phyloP scores from a whole-genome alignment of 345 rosid species.

The Aurinia saxatilis region DNA sequence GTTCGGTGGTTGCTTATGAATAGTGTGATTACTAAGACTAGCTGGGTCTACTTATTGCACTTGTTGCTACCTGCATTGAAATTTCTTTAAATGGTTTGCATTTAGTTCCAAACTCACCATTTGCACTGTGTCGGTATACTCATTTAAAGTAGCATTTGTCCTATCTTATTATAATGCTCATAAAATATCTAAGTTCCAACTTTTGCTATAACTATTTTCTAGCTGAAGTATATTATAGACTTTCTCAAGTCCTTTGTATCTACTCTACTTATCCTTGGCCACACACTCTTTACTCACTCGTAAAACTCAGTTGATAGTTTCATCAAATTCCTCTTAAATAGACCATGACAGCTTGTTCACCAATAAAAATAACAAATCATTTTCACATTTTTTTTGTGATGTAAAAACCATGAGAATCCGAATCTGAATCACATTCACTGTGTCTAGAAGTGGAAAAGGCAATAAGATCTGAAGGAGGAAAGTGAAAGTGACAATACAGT shows the following conservation, averaged over 20 bases:
- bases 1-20: not conserved
- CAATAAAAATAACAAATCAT: not conserved
- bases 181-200: not conserved
- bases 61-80: constrained; percentile 11
- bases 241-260: not conserved
- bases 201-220: constrained; percentile 1
- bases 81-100: not conserved
- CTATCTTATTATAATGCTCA: not conserved
- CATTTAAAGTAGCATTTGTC: not conserved
- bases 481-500: constrained; percentile 3
- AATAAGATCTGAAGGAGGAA: constrained; percentile 8
- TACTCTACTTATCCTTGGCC: not conserved
- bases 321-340: not conserved
- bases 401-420: not conserved
- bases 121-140: constrained; percentile 4
- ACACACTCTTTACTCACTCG: not conserved
- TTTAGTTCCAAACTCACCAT: constrained; percentile 3
- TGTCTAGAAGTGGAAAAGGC: constrained; percentile 15
- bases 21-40: not conserved
- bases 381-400: not conserved
- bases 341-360: not conserved
- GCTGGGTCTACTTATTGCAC: not conserved
- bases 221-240: not conserved
- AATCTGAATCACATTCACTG: not conserved
- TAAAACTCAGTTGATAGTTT: not conserved